phyloP scores from a whole-genome alignment of 768 basidiomycete species.

The Lactarius trivialis region DNA sequence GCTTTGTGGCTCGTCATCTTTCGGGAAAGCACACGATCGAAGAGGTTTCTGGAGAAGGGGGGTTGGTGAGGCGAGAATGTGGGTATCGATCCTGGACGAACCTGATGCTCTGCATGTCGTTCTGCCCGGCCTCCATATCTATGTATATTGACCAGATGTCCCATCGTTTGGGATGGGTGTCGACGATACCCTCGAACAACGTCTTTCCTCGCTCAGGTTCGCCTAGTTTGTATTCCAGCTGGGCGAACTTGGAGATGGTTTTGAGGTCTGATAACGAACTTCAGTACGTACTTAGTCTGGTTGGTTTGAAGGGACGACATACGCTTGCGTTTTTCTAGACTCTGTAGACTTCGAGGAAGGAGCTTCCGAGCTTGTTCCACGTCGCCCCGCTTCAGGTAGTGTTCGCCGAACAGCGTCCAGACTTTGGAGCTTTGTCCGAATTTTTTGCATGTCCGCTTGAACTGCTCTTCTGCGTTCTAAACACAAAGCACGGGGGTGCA shows the following conservation, averaged over 20 bases:
- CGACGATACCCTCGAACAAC: slow-evolving; percentile 92
- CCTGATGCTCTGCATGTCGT: slow-evolving; percentile 75
- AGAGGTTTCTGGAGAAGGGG: slow-evolving; percentile 56
- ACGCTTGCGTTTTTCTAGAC: slow-evolving; percentile 93
- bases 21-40: slow-evolving; percentile 70
- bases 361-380: slow-evolving; percentile 79
- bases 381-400: slow-evolving; percentile 66
- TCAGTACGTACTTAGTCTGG: background rate
- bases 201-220: slow-evolving; percentile 94
- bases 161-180: slow-evolving; percentile 91
- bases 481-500: background rate
- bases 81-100: slow-evolving; percentile 29
- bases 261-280: slow-evolving; percentile 65
- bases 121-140: slow-evolving; percentile 85
- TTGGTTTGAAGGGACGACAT: slow-evolving; percentile 37
- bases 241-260: slow-evolving; percentile 91
- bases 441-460: slow-evolving; percentile 85
- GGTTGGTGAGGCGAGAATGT: background rate
- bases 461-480: slow-evolving; percentile 91
- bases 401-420: slow-evolving; percentile 86
- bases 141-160: slow-evolving; percentile 96
- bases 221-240: slow-evolving; percentile 90
- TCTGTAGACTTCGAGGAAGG: slow-evolving; percentile 81
- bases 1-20: slow-evolving; percentile 96
- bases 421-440: slow-evolving; percentile 90